phyloP scores from a whole-genome alignment of 495 filamentous ascomycete species.

The Penicillium verhagenii region DNA sequence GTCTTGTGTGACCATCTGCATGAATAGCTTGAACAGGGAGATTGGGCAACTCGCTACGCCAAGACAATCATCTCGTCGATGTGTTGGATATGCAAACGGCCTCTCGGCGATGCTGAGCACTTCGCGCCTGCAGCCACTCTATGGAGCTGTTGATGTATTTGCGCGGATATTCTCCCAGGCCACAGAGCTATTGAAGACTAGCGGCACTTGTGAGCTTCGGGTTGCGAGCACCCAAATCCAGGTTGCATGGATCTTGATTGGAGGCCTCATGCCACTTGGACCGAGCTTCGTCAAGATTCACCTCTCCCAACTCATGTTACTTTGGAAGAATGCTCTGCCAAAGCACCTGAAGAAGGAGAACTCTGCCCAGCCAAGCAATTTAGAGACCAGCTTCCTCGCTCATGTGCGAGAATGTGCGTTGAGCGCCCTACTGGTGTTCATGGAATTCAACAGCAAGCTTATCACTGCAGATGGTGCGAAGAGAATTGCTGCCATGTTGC shows the following conservation, averaged over 20 bases:
- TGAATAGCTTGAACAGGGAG: slow-evolving; percentile 92
- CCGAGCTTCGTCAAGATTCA: slow-evolving; percentile 99
- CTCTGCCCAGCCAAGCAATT: slow-evolving; percentile 69
- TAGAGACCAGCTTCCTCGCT: slow-evolving; percentile 89
- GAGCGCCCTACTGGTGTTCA: slow-evolving; percentile 84
- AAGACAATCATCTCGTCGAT: slow-evolving; percentile 77
- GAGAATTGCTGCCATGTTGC: slow-evolving; percentile 88
- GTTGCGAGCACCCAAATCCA: slow-evolving; percentile 94
- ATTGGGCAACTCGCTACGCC: slow-evolving; percentile 71
- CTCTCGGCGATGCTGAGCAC: slow-evolving; percentile 90
- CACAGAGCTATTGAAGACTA: slow-evolving; percentile 88
- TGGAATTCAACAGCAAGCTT: slow-evolving; percentile 89
- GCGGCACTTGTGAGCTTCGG: slow-evolving; percentile 85
- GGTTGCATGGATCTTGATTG: slow-evolving; percentile 96
- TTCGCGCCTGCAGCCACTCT: slow-evolving; percentile 81
- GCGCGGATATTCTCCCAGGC: slow-evolving; percentile 88
- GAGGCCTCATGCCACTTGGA: slow-evolving; percentile 91
- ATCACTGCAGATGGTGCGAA: slow-evolving; percentile 94
- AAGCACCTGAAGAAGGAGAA: slow-evolving; percentile 92
- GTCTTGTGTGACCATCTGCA: slow-evolving; percentile 88
- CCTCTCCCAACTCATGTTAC: slow-evolving; percentile 87
- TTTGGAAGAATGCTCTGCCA: slow-evolving; percentile 97
- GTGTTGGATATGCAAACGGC: slow-evolving; percentile 90
- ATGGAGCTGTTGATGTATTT: slow-evolving; percentile 93
- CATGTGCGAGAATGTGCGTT: slow-evolving; percentile 96